Conservation (phyloP, 2,329 filamentous ascomycete species). For the Zopfia rhizophila region DNA sequence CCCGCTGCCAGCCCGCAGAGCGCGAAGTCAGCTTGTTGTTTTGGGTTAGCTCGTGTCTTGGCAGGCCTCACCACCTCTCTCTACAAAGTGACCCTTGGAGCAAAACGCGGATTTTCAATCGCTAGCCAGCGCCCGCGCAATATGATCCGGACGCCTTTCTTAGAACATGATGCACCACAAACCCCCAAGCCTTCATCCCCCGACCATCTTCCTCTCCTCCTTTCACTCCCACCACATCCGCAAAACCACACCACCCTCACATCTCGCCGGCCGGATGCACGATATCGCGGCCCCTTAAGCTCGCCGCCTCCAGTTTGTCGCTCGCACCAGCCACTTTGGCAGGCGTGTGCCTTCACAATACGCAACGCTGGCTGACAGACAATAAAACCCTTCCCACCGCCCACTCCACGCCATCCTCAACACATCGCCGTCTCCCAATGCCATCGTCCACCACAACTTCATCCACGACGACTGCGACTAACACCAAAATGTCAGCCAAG, state of each 20-base stretch:
- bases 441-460: constrained; percentile 25
- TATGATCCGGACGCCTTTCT: no score
- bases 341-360: constrained; percentile 5
- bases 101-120: no score
- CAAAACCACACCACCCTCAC: constrained; percentile 1
- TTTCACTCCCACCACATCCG: constrained; percentile 16
- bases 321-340: constrained; percentile 6
- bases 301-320: constrained; percentile 4
- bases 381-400: constrained; percentile 6
- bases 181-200: constrained; percentile 9
- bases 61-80: no score
- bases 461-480: constrained; percentile 29
- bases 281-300: no score
- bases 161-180: no score
- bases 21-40: no score
- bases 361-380: constrained; percentile 10
- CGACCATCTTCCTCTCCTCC: constrained; percentile 3
- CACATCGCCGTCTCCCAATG: constrained; percentile 28
- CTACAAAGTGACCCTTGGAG: no score
- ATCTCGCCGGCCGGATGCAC: no score
- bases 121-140: no score
- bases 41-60: no score
- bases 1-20: no score
- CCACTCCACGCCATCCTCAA: constrained; percentile 21
- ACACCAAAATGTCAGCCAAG: constrained; percentile 46